phyloP scores from a whole-genome alignment of 768 basidiomycete species.

The Phylloporus arenicola region DNA sequence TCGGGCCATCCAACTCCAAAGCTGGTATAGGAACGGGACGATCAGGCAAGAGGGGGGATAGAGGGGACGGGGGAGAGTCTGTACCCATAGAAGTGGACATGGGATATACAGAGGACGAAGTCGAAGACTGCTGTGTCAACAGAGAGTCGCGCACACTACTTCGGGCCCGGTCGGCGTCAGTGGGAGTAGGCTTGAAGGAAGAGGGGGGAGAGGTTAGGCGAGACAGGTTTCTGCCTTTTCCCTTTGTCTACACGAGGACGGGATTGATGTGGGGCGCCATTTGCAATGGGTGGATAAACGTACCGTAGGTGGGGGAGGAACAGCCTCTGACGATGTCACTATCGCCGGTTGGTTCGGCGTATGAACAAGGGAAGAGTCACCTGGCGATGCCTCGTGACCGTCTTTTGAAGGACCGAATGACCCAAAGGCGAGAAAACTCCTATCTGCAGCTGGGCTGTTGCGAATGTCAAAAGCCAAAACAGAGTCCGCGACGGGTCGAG shows the following conservation, averaged over 20 bases:
- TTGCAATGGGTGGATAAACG: slow-evolving; percentile 12
- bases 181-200: slow-evolving; percentile 25
- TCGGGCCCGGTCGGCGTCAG: slow-evolving; percentile 36
- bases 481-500: slow-evolving; percentile 11
- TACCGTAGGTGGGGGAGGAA: slow-evolving; percentile 15
- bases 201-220: slow-evolving; percentile 34
- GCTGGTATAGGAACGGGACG: slow-evolving; percentile 42
- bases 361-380: neutral
- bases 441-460: slow-evolving; percentile 12
- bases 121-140: slow-evolving; percentile 58
- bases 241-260: slow-evolving; percentile 26
- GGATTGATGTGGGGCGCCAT: slow-evolving; percentile 15
- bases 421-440: slow-evolving; percentile 22
- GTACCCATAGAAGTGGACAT: slow-evolving; percentile 62
- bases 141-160: slow-evolving; percentile 53
- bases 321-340: slow-evolving; percentile 10
- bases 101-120: slow-evolving; percentile 77
- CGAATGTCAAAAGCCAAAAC: slow-evolving; percentile 9
- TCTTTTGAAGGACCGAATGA: slow-evolving; percentile 23
- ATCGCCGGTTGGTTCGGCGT: slow-evolving; percentile 9
- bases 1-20: slow-evolving; percentile 45
- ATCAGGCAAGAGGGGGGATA: slow-evolving; percentile 44
- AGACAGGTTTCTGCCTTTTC: slow-evolving; percentile 31
- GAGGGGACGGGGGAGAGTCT: slow-evolving; percentile 61
- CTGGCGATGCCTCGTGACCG: slow-evolving; percentile 6